Percentiles rank a stretch among this genome's conserved stretches.
Evolutionary conservation across 129 eudicot species (phyloP).

Genomic region (Logfia minima): DNA sequence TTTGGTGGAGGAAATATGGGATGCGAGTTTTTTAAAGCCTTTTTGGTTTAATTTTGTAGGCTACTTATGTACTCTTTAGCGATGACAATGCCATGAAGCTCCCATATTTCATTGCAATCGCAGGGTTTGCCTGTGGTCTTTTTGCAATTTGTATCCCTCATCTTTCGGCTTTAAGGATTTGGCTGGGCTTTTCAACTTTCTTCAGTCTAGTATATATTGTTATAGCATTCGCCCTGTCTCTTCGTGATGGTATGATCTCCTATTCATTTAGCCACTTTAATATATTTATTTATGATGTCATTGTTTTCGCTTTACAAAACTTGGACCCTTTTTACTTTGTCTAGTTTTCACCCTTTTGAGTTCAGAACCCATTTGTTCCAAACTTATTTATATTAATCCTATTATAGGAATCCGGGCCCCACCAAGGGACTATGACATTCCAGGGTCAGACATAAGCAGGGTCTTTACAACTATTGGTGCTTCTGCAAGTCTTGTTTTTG

Average conservation of each 20-base stretch:
- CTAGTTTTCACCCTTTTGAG: neutral
- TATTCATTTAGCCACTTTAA: neutral
- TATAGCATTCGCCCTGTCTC: constrained; percentile 57
- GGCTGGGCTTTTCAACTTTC: constrained; percentile 87
- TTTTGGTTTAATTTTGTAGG: constrained; percentile 50
- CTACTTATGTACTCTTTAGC: constrained; percentile 63
- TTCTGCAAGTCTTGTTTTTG: constrained; percentile 86
- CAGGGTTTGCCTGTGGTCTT: constrained; percentile 74
- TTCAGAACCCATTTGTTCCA: neutral
- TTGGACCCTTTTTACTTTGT: neutral
- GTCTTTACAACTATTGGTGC: constrained; percentile 89
- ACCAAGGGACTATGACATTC: constrained; percentile 76
- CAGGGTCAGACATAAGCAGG: constrained; percentile 51
- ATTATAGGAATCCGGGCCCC: constrained; percentile 61
- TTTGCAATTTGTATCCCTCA: constrained; percentile 86
- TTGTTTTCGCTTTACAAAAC: neutral
- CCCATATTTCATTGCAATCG: constrained; percentile 66
- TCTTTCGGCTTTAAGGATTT: constrained; percentile 71
- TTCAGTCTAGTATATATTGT: constrained; percentile 69
- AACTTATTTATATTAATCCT: neutral
- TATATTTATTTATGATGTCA: constrained; percentile 1
- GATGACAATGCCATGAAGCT: constrained; percentile 70
- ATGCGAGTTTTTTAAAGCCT: neutral
- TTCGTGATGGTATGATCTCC: constrained; percentile 74
- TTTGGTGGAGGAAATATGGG: neutral